Percentiles rank a stretch among this genome's conserved stretches.
phyloP scores from a whole-genome alignment of 1,284 basidiomycete genomes.

The Moesziomyces globuligerus region DNA sequence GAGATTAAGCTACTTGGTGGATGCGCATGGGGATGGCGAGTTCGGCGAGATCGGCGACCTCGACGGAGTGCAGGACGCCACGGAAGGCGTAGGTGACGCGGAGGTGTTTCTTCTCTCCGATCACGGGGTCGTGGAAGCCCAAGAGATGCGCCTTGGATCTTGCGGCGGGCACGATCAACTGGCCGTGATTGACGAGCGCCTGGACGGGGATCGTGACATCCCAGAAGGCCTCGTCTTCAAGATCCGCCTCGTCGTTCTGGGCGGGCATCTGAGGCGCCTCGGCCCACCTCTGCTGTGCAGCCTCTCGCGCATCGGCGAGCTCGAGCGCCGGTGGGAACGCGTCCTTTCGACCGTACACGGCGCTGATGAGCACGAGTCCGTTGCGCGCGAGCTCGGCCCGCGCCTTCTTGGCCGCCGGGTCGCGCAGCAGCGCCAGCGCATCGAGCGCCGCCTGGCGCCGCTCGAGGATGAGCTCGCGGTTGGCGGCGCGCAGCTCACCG shows the following conservation, averaged over 20 bases:
- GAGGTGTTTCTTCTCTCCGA: constrained; percentile 75
- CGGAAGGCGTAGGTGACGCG: constrained; percentile 80
- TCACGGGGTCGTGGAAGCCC: constrained; percentile 81
- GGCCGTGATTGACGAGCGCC: constrained; percentile 80
- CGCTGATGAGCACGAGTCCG: constrained; percentile 78
- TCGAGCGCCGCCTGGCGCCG: constrained; percentile 74
- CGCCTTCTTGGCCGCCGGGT: constrained; percentile 68
- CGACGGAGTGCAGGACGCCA: constrained; percentile 78
- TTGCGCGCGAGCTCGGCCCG: constrained; percentile 67
- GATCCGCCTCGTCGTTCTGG: neutral
- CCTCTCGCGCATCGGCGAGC: neutral
- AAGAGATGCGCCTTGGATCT: constrained; percentile 76
- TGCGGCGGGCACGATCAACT: constrained; percentile 81
- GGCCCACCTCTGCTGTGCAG: constrained; percentile 9
- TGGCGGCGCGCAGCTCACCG: constrained; percentile 72
- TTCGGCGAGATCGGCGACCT: constrained; percentile 77
- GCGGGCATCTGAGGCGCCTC: neutral
- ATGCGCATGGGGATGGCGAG: constrained; percentile 77
- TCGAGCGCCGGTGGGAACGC: constrained; percentile 31
- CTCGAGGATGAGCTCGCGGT: constrained; percentile 74
- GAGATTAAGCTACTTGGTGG: constrained; percentile 20
- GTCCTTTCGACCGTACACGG: constrained; percentile 71
- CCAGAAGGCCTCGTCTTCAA: constrained; percentile 70
- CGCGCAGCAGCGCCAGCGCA: constrained; percentile 70
- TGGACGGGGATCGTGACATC: constrained; percentile 84